Base-by-base conservation (phyloP, 2,329 filamentous ascomycete genomes). In the Claviceps digitariae region DNA sequence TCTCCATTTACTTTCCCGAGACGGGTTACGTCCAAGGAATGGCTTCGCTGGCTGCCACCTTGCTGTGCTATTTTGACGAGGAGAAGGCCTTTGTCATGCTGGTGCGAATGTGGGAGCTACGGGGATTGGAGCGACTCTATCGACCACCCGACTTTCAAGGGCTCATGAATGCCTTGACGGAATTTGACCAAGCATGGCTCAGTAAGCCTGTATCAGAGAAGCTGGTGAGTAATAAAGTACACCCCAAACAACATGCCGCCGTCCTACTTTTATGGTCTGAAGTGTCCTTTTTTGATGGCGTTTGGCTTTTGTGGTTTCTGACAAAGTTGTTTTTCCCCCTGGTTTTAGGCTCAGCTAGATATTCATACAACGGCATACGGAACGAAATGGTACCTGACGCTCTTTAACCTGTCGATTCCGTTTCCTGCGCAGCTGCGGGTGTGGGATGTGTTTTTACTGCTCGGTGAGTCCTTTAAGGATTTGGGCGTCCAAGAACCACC, bases 21-120 rank as follows among this genome's bases (percentile, higher is more conserved):
- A 93, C 87, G 6, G 93, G 93, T 29, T 98, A 98, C 66, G 93
- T 97, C 0, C 93, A 98, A 69, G 93, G 93, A 52, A 98, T 98
- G 93, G 93, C 91, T 17, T 87, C 90, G 23, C 74, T 97, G 41
- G 90, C 88, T 1, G 91, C 91, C 1, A 97, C 93, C 0, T 74
- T 98, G 21, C 79, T 98, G 7, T 95, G 91, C 65, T 98, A 98
- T 66, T 98, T 90, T 67, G 91, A 97, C 59, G 93, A 98, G 68
- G 93, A 96, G 67, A 83, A 83, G 61, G 84, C 88, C 6, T 98
- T 98, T 62, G 82, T 97, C 48, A 97, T 98, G 93, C 73, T 97
- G 52, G 90, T 94, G n/a, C 82, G 93, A 25, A 76, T 98, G 63
- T 98, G 91, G 89, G 82, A 89, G 64, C 75, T 94, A 55, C 83